phyloP scores from a whole-genome alignment of 345 rosid species.

The Xanthoceras sorbifolium region DNA sequence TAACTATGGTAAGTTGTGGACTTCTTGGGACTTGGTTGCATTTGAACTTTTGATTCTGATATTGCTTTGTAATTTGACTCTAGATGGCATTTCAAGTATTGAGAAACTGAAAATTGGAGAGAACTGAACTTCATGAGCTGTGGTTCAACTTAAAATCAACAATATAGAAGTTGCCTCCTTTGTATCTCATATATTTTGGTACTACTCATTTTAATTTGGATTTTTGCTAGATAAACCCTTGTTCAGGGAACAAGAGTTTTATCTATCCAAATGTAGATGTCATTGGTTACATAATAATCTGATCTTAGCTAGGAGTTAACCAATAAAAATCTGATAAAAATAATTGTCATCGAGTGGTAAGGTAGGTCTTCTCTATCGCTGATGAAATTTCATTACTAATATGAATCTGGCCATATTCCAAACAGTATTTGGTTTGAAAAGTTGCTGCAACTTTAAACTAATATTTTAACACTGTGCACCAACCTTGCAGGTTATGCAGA shows the following conservation, averaged over 20 bases:
- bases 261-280: background rate
- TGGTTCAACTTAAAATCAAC: background rate
- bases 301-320: background rate
- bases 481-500: constrained; percentile 82
- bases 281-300: background rate
- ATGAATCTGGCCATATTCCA: background rate
- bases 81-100: background rate
- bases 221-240: background rate
- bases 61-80: background rate
- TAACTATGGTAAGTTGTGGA: constrained; percentile 66
- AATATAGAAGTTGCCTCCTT: background rate
- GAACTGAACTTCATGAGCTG: background rate
- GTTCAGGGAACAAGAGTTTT: constrained; percentile 3
- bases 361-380: background rate
- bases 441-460: constrained; percentile 11
- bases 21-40: background rate
- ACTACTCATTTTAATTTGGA: background rate
- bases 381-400: background rate
- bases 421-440: background rate
- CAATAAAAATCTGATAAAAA: background rate
- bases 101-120: background rate
- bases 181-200: background rate
- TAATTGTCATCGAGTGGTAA: background rate
- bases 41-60: background rate
- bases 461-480: constrained; percentile 16